A percentile compares a stretch with the other conserved stretches of the same genome.
These are phyloP conservation scores for Avena sativa DNA, from an alignment of 176 grass and related monocot genomes.

Conservation along the genomic window DNA sequence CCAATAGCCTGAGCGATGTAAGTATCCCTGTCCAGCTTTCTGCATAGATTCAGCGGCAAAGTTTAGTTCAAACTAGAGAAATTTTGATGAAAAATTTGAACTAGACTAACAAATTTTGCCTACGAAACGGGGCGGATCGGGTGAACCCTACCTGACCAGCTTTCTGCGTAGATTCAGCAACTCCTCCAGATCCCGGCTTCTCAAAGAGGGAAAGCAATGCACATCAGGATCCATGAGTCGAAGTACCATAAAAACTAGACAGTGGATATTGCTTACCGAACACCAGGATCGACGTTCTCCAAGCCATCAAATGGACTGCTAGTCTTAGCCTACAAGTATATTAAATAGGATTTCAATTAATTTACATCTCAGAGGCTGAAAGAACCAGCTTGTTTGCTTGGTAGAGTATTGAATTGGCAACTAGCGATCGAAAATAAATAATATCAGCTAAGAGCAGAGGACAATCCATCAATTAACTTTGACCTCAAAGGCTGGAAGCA, in stretches of 20 bases:
- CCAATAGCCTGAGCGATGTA: background rate
- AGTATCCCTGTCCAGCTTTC: background rate
- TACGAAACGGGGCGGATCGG: no score
- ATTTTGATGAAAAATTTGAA: no score
- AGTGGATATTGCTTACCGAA: background rate
- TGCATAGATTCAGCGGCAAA: background rate
- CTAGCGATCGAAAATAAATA: no score
- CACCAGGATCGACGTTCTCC: background rate
- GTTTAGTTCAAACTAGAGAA: no score
- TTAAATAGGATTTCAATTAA: no score
- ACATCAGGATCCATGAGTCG: background rate
- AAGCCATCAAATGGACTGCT: background rate
- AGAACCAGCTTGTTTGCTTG: no score
- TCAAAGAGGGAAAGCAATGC: background rate
- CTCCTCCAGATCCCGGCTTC: background rate
- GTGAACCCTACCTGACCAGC: no score
- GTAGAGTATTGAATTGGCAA: no score
- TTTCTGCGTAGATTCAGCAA: background rate
- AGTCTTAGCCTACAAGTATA: background rate
- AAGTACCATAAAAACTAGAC: background rate
- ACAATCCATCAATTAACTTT: no score
- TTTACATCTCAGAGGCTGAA: background rate
- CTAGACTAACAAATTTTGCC: no score
- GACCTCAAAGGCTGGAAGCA: no score
- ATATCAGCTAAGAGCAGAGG: no score